Conservation (phyloP, 179 eudicot genomes). For the Patellifolia procumbens region DNA sequence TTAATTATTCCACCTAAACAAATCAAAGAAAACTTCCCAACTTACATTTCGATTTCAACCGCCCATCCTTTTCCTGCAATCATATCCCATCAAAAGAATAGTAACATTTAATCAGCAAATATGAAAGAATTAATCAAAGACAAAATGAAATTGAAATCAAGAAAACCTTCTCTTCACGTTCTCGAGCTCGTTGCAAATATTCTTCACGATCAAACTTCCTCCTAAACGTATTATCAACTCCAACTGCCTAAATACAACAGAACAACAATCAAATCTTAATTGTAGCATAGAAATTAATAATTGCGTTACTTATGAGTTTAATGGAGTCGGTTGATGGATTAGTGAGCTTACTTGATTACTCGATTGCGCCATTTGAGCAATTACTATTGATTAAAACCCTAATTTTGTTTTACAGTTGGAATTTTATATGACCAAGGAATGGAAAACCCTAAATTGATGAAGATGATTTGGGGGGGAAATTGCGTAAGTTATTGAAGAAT, state of each 20-base stretch:
- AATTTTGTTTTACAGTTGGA: constrained; percentile 5
- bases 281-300: background rate
- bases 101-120: background rate
- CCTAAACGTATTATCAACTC: constrained; percentile 90
- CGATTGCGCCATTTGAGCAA: constrained; percentile 48
- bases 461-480: too few relatives aligned
- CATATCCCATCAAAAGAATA: background rate
- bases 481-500: background rate
- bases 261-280: background rate
- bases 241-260: constrained; percentile 49
- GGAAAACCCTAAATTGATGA: too few relatives aligned
- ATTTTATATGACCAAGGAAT: background rate
- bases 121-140: background rate
- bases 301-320: background rate
- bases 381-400: constrained; percentile 22
- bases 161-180: constrained; percentile 83
- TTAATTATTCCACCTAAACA: background rate
- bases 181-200: constrained; percentile 83
- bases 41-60: constrained; percentile 65
- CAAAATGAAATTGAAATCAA: background rate
- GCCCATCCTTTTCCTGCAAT: constrained; percentile 52
- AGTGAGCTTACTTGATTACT: constrained; percentile 45
- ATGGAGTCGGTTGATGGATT: background rate
- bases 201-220: constrained; percentile 88
- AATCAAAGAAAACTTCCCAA: background rate